Evolutionary conservation across 176 grass and related monocot genomes (phyloP).

Genomic region (Saccharum spontaneum): DNA sequence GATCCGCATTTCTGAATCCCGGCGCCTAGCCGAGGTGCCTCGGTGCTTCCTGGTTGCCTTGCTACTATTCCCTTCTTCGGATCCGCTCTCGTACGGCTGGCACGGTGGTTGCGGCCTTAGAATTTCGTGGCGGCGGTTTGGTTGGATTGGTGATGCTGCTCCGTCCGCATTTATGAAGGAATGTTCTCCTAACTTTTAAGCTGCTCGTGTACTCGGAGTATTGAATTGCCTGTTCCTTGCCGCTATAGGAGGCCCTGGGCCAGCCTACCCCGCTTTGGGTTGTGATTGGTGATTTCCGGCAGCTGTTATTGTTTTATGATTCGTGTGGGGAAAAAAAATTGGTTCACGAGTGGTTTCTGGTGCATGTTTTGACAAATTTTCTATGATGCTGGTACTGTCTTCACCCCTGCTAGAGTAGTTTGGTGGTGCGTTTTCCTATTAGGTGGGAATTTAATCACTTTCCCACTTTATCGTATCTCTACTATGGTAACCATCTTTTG

Average conservation of each 20-base stretch:
- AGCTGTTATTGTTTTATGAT: neutral
- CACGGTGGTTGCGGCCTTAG: conserved; percentile 25
- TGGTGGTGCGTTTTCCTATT: neutral
- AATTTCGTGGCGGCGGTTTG: neutral
- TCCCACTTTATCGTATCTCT: neutral
- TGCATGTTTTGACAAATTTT: conserved; percentile 13
- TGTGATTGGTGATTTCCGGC: conserved; percentile 3
- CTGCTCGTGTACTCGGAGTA: conserved; percentile 16
- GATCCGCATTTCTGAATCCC: conserved; percentile 32
- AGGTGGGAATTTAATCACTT: neutral
- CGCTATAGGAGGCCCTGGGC: neutral
- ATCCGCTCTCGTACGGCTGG: neutral
- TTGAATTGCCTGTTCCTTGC: conserved; percentile 9
- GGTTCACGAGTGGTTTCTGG: neutral
- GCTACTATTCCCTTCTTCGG: neutral
- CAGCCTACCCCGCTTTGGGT: neutral
- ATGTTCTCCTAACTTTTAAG: conserved; percentile 27
- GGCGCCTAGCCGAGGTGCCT: neutral
- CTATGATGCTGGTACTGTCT: neutral
- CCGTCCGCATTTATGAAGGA: conserved; percentile 43
- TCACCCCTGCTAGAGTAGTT: neutral
- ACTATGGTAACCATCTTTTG: neutral
- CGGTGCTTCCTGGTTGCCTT: neutral
- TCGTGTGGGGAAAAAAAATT: neutral
- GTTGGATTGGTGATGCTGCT: conserved; percentile 18